Base-by-base conservation (phyloP, 2,329 filamentous ascomycete genomes). In the Stemphylium vesicarium region DNA sequence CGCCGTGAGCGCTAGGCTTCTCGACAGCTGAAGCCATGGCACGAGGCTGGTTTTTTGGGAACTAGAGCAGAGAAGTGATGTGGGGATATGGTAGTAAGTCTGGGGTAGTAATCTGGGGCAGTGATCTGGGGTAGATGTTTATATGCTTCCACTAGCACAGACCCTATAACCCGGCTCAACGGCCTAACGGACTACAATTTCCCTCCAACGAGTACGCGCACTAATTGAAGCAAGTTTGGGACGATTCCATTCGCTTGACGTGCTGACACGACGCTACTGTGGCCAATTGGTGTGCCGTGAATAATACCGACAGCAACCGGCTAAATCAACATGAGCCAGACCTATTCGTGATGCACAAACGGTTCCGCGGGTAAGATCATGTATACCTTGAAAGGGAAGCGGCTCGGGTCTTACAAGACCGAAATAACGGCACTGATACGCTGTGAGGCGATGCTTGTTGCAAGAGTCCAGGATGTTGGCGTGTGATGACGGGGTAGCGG, bases 11-110 rank as follows among this genome's bases (percentile, higher is more conserved):
- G 24, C 31, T 56, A 9, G 51, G n/a, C 40, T 66, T 66, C 46
- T 64, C 57, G 41, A 22, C 54, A 29, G 42, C 50, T 20, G 59
- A 62, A 37, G 62, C 57, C 63, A 66, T 66, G 15, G 15, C 52
- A 40, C 32, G 7, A 39, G n/a, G n/a, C 32, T 18, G 50, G 32
- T 38, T 43, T 10, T 40, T 22, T 3, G 2, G 15, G 39, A 39
- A 11, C 16, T 24, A 33, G n/a, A 12, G 29, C 18, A 46, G 37
- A 39, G 39, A 46, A 39, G 29, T 31, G 37, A 32, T 53, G 49
- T 43, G 50, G 56, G 48, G 44, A 52, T 38, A 31, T 7, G n/a
- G 6, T 40, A 8, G 11, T 22, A 22, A 39, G 4, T 18, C 47
- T 60, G 53, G n/a, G n/a, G 6, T 40, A 7, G 11, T 22, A 24